phyloP scores from a whole-genome alignment of 2,329 filamentous ascomycete genomes.

The Fonsecaea multimorphosa region DNA sequence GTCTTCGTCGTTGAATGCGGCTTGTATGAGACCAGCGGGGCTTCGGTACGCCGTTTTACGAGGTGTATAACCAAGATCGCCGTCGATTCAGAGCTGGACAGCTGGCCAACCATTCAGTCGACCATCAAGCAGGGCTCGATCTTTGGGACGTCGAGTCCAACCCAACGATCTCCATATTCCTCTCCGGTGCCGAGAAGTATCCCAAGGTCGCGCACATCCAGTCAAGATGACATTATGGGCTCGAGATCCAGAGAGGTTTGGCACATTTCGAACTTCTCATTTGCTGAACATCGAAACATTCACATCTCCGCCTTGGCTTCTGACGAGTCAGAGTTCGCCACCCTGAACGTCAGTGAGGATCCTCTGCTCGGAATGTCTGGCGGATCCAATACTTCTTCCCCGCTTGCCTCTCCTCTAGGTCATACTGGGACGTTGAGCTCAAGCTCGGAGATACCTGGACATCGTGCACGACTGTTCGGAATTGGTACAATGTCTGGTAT shows the following conservation, averaged over 20 bases:
- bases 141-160: conserved; percentile 54
- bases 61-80: conserved; percentile 55
- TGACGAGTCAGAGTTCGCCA: conserved; percentile 75
- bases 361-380: conserved; percentile 68
- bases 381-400: conserved; percentile 60
- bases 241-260: conserved; percentile 65
- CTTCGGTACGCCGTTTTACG: conserved; percentile 64
- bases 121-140: conserved; percentile 50
- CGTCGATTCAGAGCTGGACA: conserved; percentile 38
- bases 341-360: conserved; percentile 77
- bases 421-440: conserved; percentile 48
- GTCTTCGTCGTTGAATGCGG: conserved; percentile 78
- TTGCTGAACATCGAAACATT: conserved; percentile 64
- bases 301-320: conserved; percentile 73
- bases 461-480: conserved; percentile 79
- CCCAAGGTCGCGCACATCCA: conserved; percentile 45
- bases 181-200: conserved; percentile 39
- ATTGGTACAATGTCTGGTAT: conserved; percentile 78
- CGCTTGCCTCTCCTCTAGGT: conserved; percentile 60
- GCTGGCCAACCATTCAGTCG: conserved; percentile 38
- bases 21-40: conserved; percentile 62
- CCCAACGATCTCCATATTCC: conserved; percentile 28
- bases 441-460: conserved; percentile 75
- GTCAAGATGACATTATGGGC: conserved; percentile 42
- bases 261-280: conserved; percentile 65